Percentiles rank a stretch among this genome's conserved stretches.
These are phyloP conservation scores for Gamarada debralockiae DNA, from an alignment of 495 filamentous ascomycete species.

Conservation along the genomic window DNA sequence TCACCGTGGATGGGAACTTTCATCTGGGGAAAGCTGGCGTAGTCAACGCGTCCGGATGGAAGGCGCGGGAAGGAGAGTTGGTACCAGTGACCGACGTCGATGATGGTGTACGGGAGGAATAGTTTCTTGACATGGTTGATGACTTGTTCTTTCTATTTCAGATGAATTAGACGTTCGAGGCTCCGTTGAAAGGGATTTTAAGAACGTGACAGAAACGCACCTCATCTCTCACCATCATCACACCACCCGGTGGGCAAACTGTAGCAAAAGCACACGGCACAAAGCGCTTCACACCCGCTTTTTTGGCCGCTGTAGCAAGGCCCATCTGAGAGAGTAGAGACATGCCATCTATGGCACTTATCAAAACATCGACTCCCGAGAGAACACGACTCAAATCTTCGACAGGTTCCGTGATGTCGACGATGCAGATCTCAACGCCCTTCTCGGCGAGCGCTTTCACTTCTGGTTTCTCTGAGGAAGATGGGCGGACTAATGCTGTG, in stretches of 20 bases:
- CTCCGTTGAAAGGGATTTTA: too few species aligned
- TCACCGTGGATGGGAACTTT: slow-evolving; percentile 47
- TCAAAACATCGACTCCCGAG: slow-evolving; percentile 47
- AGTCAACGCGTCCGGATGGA: slow-evolving; percentile 49
- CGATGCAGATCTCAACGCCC: slow-evolving; percentile 43
- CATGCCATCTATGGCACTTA: slow-evolving; percentile 44
- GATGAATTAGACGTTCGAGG: too few species aligned
- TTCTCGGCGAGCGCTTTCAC: slow-evolving; percentile 37
- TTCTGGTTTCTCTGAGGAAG: slow-evolving; percentile 44
- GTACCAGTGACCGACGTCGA: slow-evolving; percentile 61
- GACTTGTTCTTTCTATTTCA: slow-evolving; percentile 49
- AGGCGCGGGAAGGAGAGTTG: slow-evolving; percentile 47
- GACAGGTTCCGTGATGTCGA: slow-evolving; percentile 40
- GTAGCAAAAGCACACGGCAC: slow-evolving; percentile 50
- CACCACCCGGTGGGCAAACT: slow-evolving; percentile 45
- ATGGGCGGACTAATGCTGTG: slow-evolving; percentile 43
- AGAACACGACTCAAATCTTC: slow-evolving; percentile 39
- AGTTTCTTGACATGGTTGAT: slow-evolving; percentile 51
- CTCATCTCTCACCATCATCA: slow-evolving; percentile 24
- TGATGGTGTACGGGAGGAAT: slow-evolving; percentile 54
- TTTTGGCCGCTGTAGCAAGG: slow-evolving; percentile 51
- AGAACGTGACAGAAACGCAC: slow-evolving; percentile 39
- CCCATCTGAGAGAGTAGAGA: slow-evolving; percentile 47
- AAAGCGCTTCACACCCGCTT: slow-evolving; percentile 53
- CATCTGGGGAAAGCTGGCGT: slow-evolving; percentile 37